Evolutionary conservation across 768 basidiomycete genomes (phyloP).

Genomic region (Leccinum subtestaceum): DNA sequence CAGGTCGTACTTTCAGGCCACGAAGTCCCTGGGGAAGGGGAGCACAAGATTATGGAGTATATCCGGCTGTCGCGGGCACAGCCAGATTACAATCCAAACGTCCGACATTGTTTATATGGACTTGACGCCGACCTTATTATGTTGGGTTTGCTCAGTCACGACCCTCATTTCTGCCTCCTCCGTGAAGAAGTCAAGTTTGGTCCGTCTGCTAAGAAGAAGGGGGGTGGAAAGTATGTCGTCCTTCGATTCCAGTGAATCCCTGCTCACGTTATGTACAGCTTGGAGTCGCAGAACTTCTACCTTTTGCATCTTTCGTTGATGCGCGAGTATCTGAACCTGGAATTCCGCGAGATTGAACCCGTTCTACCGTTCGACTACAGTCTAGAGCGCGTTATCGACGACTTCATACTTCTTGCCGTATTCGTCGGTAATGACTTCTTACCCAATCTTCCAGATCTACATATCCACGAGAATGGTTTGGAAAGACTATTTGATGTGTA

Average conservation of each 20-base stretch:
- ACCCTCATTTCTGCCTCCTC: conserved; percentile 96
- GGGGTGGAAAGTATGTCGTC: conserved; percentile 45
- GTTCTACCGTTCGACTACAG: conserved; percentile 77
- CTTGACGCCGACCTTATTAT: conserved; percentile 98
- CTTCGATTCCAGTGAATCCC: background rate
- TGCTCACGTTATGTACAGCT: conserved; percentile 29
- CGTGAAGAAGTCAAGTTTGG: conserved; percentile 99
- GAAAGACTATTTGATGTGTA: conserved; percentile 94
- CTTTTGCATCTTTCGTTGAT: conserved; percentile 90
- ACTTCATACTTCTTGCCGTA: conserved; percentile 94
- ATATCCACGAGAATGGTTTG: conserved; percentile 96
- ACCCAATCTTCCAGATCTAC: conserved; percentile 92
- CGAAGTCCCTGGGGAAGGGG: conserved; percentile 98
- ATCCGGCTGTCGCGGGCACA: conserved; percentile 94
- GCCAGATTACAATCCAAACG: conserved; percentile 93
- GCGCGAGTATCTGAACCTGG: conserved; percentile 96
- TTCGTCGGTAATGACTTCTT: conserved; percentile 98
- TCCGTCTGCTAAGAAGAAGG: conserved; percentile 70
- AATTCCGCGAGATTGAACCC: conserved; percentile 75
- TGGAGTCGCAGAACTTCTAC: conserved; percentile 89
- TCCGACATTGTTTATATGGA: conserved; percentile 96
- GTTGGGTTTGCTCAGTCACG: conserved; percentile 94
- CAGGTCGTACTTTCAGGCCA: conserved; percentile 94
- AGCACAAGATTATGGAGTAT: conserved; percentile 99
- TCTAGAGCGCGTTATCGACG: conserved; percentile 94